Base-by-base conservation (phyloP, 495 filamentous ascomycete species). In the Alectoria sarmentosa region DNA sequence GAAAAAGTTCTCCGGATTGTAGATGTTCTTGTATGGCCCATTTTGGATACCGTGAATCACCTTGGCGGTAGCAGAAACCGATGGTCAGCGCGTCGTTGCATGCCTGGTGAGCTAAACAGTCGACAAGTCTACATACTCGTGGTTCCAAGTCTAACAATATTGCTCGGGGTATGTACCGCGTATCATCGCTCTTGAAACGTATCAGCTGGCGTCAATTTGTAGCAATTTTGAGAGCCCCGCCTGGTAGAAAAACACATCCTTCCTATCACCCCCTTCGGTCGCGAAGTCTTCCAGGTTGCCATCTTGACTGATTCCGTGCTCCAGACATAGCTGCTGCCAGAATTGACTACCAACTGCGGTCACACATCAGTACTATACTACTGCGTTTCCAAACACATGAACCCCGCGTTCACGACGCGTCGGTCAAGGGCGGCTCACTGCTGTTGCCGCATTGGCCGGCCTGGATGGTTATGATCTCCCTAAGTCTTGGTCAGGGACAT, bases 391-490 rank as follows among this genome's bases (percentile, higher is more conserved):
- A 59, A 64, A 36, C 10, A 37, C 58, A 14, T 44, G 19, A 28
- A 19, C 41, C 72, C 68, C 73, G 49, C 70, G 66, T 71, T 70
- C 66, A 64, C 71, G 62, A 76, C 74, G 41, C 70, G 72, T 62
- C 67, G 64, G 19, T 66, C 37, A 30, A 28, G 58, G 21, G 58
- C 56, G 30, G 86, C 89, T 79, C 74, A 96, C 92, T 91, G 81
- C 91, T 97, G 76, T 98, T 98, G 83, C 94, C 94, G 84, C 94
- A 98, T 76, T 98, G 94, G 83, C 94, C 94, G 61, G 95, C 92
- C 79, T 98, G 94, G 67, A 98, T 89, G 44, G 95, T 98, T 76
- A 98, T 98, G 73, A 98, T 98, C 84, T 98, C 94, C 78, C 94
- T 98, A 23, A 23, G 13, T 21, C 21, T 41, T 63, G 37, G 21